Base-by-base conservation (phyloP, 108 stramenopile species). In the Cyclotella cryptica region DNA sequence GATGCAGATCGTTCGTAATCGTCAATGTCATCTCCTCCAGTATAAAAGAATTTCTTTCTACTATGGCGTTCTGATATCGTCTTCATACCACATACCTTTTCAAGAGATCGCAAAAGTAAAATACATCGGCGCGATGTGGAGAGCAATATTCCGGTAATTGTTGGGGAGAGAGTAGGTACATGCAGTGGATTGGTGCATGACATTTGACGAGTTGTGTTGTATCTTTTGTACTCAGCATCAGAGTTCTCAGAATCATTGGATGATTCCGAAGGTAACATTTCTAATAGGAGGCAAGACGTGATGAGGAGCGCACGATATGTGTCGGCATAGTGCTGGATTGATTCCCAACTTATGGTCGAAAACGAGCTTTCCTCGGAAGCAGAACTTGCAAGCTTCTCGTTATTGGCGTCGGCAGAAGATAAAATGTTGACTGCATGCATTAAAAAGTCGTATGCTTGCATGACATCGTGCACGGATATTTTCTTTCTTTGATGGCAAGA, bases 1-100 rank as follows among this genome's bases (percentile, higher is more conserved):
- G 27, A 11, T 17, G 44, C 57, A 24, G 60, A 55, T 9, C 81
- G 61, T 19, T 83, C 81, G 43, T 83, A 83, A 61, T 83, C 81
- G 21, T 61, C 69, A 53, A 83, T 76, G 40, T 83, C 81, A 51
- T 83, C 81, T 40, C 81, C 81, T 51, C 81, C 71, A 2, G 47
- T 22, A 54, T 51, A 64, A 51, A 35, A 61, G 3, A 63, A 69
- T 24, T 30, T 40, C 30, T 28, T 35, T 49, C 41, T 28, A 51
- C 35, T 63, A 30, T 45, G 42, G 27, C 54, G 58, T 52, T 75
- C 55, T 24, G 75, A 22, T 15, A 83, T 67, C 8, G 70, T 41
- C 60, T 76, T 76, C 22, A 55, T 63, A 21, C 70, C 57, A 55
- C 81, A 83, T 29, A 64, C 54, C 49, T 54, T 66, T 49, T 83